Conservation (phyloP, 176 grass and related monocot species). For the sorghum (Sorghum bicolor) region Sorghum_bicolor_NCBIv3 NC_012876.2:58592501-58593000, state of each 20-base stretch:
- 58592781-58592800: too few relatives aligned
- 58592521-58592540: slow-evolving; percentile 33
- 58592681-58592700: slow-evolving; percentile 19
- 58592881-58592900: too few relatives aligned
- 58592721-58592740: not conserved
- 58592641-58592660: slow-evolving; percentile 37
- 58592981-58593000: too few relatives aligned
- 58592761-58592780: too few relatives aligned
- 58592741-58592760: not conserved
- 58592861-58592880: too few relatives aligned
- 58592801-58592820: too few relatives aligned
- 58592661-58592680: slow-evolving; percentile 27
- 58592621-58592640: slow-evolving; percentile 28
- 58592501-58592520: slow-evolving; percentile 2
- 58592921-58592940: too few relatives aligned
- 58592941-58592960: too few relatives aligned
- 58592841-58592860: too few relatives aligned
- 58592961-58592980: too few relatives aligned
- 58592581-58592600: slow-evolving; percentile 48
- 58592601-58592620: slow-evolving; percentile 29
- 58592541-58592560: not conserved
- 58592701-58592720: not conserved
- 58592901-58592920: too few relatives aligned
- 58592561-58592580: slow-evolving; percentile 44
- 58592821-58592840: too few relatives aligned